Evolutionary conservation across 352 stramenopile genomes (phyloP).

Genomic region (Hyaloperonospora brassicae): DNA sequence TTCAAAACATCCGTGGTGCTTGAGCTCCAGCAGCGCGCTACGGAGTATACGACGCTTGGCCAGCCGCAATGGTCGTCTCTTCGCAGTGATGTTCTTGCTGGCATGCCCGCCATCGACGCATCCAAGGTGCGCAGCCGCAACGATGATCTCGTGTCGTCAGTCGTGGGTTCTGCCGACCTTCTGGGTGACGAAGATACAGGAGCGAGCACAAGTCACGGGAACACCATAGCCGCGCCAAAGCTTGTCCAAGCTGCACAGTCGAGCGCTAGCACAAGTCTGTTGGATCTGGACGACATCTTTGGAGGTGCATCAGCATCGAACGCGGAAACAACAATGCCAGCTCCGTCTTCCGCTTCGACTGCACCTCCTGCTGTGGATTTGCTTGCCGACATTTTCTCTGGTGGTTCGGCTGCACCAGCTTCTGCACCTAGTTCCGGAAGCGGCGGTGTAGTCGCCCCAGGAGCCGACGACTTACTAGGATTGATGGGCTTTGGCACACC

Average conservation of each 20-base stretch:
- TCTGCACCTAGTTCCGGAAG: conserved; percentile 23
- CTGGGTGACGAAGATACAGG: conserved; percentile 53
- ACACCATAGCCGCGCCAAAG: conserved; percentile 12
- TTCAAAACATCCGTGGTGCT: conserved; percentile 89
- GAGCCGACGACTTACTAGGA: conserved; percentile 49
- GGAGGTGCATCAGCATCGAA: conserved; percentile 45
- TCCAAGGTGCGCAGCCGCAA: conserved; percentile 69
- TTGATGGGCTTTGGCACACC: conserved; percentile 69
- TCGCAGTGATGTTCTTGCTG: conserved; percentile 83
- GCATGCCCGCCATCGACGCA: conserved; percentile 92
- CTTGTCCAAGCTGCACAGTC: conserved; percentile 18
- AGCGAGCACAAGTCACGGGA: conserved; percentile 10
- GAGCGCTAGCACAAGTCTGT: conserved; percentile 58
- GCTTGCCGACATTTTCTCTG: conserved; percentile 92
- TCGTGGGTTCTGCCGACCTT: conserved; percentile 54
- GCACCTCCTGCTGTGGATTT: conserved; percentile 76
- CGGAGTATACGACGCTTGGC: conserved; percentile 91
- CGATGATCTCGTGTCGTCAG: conserved; percentile 32
- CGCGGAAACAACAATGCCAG: conserved; percentile 12
- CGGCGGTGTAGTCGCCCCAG: conserved; percentile 6
- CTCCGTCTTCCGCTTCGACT: conserved; percentile 20
- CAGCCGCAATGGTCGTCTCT: conserved; percentile 61
- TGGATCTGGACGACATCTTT: conserved; percentile 96
- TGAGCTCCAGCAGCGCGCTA: conserved; percentile 95
- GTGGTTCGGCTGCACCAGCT: conserved; percentile 23